phyloP scores from a whole-genome alignment of 2,329 filamentous ascomycete species.

The Monilinia laxa region DNA sequence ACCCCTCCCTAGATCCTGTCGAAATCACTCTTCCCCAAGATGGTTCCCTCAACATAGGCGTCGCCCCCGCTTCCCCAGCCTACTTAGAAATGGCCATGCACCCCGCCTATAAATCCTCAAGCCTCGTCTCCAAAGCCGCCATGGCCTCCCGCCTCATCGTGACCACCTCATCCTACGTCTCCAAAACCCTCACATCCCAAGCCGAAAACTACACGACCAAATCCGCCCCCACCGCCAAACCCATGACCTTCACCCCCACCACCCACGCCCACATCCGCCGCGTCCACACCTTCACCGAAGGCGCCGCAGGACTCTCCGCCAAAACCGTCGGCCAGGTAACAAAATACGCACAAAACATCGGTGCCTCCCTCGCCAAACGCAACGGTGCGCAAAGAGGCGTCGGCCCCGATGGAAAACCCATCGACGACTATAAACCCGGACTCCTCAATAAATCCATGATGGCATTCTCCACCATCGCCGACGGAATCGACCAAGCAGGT shows the following conservation, averaged over 20 bases:
- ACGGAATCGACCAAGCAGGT: slow-evolving; percentile 87
- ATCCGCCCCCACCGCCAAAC: slow-evolving; percentile 73
- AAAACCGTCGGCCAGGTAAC: slow-evolving; percentile 84
- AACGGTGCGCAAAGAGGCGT: slow-evolving; percentile 58
- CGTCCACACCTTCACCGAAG: slow-evolving; percentile 81
- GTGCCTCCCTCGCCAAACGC: slow-evolving; percentile 69
- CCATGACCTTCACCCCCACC: slow-evolving; percentile 81
- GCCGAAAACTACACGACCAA: slow-evolving; percentile 80
- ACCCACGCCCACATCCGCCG: slow-evolving; percentile 84
- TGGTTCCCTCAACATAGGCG: slow-evolving; percentile 63
- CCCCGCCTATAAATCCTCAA: slow-evolving; percentile 86
- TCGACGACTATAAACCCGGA: slow-evolving; percentile 76
- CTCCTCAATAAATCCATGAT: slow-evolving; percentile 95
- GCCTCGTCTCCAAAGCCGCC: slow-evolving; percentile 81
- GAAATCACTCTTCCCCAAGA: slow-evolving; percentile 73
- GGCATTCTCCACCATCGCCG: slow-evolving; percentile 90
- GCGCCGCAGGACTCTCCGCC: slow-evolving; percentile 75
- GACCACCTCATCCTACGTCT: slow-evolving; percentile 76
- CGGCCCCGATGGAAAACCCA: slow-evolving; percentile 65
- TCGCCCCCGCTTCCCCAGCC: slow-evolving; percentile 65
- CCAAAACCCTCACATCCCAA: slow-evolving; percentile 72
- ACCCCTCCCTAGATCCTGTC: slow-evolving; percentile 64
- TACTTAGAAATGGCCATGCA: slow-evolving; percentile 78
- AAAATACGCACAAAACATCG: slow-evolving; percentile 85
- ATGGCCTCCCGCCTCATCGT: slow-evolving; percentile 90